Evolutionary conservation across 2,329 filamentous ascomycete genomes (phyloP), one percentile per base, ranked within the genome.

Genomic region (Cercospora brassicicola): DNA sequence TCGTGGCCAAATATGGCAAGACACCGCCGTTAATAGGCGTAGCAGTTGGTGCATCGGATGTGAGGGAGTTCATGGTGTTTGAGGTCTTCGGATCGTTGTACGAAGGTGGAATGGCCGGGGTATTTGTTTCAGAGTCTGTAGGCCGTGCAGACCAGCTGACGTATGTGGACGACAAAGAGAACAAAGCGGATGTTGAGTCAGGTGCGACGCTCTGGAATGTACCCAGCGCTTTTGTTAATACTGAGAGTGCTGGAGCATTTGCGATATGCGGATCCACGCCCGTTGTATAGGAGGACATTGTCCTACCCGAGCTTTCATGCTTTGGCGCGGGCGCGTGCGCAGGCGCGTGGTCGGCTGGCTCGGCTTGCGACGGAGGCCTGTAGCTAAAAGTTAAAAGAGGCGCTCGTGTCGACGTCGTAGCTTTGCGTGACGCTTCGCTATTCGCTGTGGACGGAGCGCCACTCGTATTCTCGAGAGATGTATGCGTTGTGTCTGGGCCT

Each of bases 211-310:
- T 59, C 20, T 11, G 10, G 51, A 62, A 69, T 13, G 67, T 69
- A 2, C 61, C 59, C 20, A 69, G 28, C 23, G 67, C 67, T 63
- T 64, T 57, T 11, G 62, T 67, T 10, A 69, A 45, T 9, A 69
- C 48, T 2, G 67, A 69, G 13, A 69, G 59, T 9, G 67, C 67
- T 15, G 67, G 45, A 42, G 60, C 61, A 23, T 10, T 51, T 13
- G 45, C 36, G 7, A 28, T 28, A 9, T 53, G 45, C 36, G 60
- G 45, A 26, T 39, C 45, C n/a, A 53, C 55, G 45, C 13, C 28
- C 20, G 30, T 64, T 64, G 62, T 64, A 57, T 64, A 64, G 62
- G 62, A 56, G 31, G 51, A 13, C 48, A 64, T 64, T 11, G 48
- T 57, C 10, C 31, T 39, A 51, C 36, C 36, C 48, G 28, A 31